Base-by-base conservation (phyloP, 2,329 filamentous ascomycete species). In the Pseudogymnoascus pannorum region DNA sequence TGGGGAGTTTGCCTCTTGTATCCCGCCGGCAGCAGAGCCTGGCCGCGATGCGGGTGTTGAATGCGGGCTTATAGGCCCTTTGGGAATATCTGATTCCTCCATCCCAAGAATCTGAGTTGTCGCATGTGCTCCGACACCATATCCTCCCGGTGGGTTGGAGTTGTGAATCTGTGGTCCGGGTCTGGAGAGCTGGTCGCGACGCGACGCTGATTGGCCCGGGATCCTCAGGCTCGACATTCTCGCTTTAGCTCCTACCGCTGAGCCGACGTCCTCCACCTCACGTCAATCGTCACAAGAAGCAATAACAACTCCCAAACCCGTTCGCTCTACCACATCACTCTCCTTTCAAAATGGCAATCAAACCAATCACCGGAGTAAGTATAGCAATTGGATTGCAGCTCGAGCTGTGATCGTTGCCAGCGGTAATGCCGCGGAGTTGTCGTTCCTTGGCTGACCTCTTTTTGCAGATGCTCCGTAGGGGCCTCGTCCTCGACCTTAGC, bases 401-500 rank as follows among this genome's bases (percentile, higher is more conserved):
- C 11, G 5, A 35, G 40, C 51, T 57, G 51, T 18, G 6, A 18
- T 57, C 26, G 16, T 5, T 57, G 16, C 8, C 51, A 42, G 36
- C 36, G 14, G 20, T 36, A 14, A 18, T 29, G 35, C 40, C 20
- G 59, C n/a, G 44, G 36, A 36, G 35, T 33, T 31, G 33, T 33
- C 33, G 60, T 66, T 62, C 24, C 62, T 68, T 63, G 36, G 66
- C 70, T 72, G 66, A 72, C 64, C 66, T 66, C 62, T 40, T 59
- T 64, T 42, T 35, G 20, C 70, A 84, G 81, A 83, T 83, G 80
- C 80, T 84, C 76, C 79, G 80, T 70, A 75, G 80, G 72, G 76
- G 78, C 72, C 74, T 83, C 66, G 80, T 84, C 69, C 78, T 84
- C 71, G 81, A 84, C 71, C 75, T 84, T 68, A 79, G 79, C 66